These are phyloP conservation scores for Colletotrichum godetiae DNA, from an alignment of 2,329 filamentous ascomycete genomes.

Conservation along the genomic window DNA sequence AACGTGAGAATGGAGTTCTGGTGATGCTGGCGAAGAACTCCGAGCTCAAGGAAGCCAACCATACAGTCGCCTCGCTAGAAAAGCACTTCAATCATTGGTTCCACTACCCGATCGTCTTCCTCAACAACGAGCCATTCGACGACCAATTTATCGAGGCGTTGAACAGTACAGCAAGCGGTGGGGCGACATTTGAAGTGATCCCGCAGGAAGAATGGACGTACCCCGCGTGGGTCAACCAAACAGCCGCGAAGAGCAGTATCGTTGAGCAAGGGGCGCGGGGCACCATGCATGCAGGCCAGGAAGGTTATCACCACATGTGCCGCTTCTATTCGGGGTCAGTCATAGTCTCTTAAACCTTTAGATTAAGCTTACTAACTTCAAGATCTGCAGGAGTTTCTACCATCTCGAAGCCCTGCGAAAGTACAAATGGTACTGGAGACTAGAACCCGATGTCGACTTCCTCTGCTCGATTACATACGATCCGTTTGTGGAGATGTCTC, in stretches of 20 bases:
- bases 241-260: slow-evolving; percentile 46
- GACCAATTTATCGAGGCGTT: slow-evolving; percentile 51
- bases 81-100: slow-evolving; percentile 59
- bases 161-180: slow-evolving; percentile 40
- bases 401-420: slow-evolving; percentile 51
- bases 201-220: slow-evolving; percentile 40
- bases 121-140: slow-evolving; percentile 58
- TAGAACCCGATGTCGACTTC: slow-evolving; percentile 58
- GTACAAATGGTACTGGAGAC: slow-evolving; percentile 60
- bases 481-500: slow-evolving; percentile 58
- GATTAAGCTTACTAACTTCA: background rate
- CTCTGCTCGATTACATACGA: slow-evolving; percentile 60
- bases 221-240: slow-evolving; percentile 47
- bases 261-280: slow-evolving; percentile 45
- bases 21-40: slow-evolving; percentile 60
- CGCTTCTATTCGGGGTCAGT: slow-evolving; percentile 50
- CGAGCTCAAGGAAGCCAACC: slow-evolving; percentile 52
- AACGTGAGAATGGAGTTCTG: slow-evolving; percentile 55
- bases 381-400: slow-evolving; percentile 47
- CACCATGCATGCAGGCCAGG: slow-evolving; percentile 51
- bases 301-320: slow-evolving; percentile 55
- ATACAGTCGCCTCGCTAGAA: slow-evolving; percentile 54
- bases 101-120: slow-evolving; percentile 58
- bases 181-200: background rate
- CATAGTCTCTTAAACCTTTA: background rate